Evolutionary conservation across 345 rosid genomes (phyloP).

Genomic region (Moricandia moricandioides): DNA sequence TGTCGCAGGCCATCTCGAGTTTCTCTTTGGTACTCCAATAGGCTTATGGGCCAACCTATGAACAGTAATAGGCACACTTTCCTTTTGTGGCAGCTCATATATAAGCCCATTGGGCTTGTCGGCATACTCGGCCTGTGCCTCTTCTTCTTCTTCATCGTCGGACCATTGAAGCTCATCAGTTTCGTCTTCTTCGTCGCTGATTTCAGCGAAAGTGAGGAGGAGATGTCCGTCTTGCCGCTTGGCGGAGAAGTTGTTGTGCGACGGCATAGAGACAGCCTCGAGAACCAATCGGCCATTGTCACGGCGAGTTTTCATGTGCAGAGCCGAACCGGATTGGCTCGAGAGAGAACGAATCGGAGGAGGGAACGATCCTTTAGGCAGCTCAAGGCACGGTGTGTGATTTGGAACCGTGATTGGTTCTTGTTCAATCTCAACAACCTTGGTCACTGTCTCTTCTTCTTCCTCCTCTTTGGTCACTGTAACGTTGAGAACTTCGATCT

Average conservation of each 20-base stretch:
- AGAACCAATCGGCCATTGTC: conserved; percentile 86
- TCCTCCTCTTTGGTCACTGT: conserved; percentile 11
- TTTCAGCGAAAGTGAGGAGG: conserved; percentile 57
- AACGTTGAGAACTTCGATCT: conserved; percentile 16
- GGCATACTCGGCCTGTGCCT: conserved; percentile 31
- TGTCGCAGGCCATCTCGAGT: conserved; percentile 49
- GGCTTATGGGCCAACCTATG: conserved; percentile 70
- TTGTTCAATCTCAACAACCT: conserved; percentile 17
- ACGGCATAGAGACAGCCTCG: conserved; percentile 75
- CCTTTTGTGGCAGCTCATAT: conserved; percentile 54
- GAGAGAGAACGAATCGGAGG: conserved; percentile 77
- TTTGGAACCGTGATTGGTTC: conserved; percentile 26
- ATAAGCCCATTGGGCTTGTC: conserved; percentile 38
- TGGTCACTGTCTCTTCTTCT: conserved; percentile 7
- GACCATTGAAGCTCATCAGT: conserved; percentile 24
- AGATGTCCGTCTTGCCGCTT: conserved; percentile 89
- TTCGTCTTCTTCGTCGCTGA: conserved; percentile 17
- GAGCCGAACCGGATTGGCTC: conserved; percentile 48
- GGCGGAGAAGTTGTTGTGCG: conserved; percentile 65
- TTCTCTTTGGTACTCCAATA: conserved; percentile 43
- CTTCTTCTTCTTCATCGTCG: conserved; percentile 32
- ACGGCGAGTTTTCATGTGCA: conserved; percentile 70
- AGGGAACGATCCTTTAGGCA: conserved; percentile 54
- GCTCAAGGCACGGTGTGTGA: conserved; percentile 18
- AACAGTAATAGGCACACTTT: conserved; percentile 39